Percentiles rank a stretch among this genome's conserved stretches.
These are phyloP conservation scores for Thraustochytrium sp. DNA, from an alignment of 352 stramenopile species.

Conservation along the genomic window DNA sequence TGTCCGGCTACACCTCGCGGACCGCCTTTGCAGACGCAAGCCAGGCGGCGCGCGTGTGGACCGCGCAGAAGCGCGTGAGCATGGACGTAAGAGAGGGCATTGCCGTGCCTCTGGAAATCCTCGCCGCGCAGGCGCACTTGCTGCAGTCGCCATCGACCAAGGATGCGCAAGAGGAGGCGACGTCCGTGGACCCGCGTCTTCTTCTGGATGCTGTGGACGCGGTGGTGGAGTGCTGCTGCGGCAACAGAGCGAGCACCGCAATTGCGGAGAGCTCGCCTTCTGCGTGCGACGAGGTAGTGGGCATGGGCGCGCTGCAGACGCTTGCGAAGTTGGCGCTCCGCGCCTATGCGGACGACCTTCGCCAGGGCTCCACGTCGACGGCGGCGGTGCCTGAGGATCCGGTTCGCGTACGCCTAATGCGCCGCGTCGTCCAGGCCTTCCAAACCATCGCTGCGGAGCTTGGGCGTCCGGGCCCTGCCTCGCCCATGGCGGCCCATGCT, in stretches of 20 bases:
- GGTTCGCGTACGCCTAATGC: background rate
- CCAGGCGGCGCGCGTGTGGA: background rate
- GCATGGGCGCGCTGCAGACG: background rate
- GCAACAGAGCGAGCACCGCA: background rate
- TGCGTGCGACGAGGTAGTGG: constrained; percentile 1
- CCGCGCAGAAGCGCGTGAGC: background rate
- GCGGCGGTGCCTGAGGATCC: background rate
- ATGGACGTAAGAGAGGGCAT: background rate
- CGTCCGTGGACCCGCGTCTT: background rate
- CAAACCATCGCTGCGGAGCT: background rate
- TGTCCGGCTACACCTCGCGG: too few relatives aligned
- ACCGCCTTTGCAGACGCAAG: background rate
- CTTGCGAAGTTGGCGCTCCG: background rate
- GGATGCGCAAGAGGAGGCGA: background rate
- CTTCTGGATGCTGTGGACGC: constrained; percentile 12
- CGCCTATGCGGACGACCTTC: background rate
- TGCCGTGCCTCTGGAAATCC: background rate
- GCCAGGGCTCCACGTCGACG: background rate
- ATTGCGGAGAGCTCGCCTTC: background rate
- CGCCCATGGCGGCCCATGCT: background rate
- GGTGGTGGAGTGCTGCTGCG: background rate
- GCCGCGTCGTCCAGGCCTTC: background rate
- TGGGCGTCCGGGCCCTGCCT: too few relatives aligned
- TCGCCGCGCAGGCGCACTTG: background rate
- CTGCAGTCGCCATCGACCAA: background rate